Conservation (phyloP, 805 yeast species). For the Starmerella floricola region DNA sequence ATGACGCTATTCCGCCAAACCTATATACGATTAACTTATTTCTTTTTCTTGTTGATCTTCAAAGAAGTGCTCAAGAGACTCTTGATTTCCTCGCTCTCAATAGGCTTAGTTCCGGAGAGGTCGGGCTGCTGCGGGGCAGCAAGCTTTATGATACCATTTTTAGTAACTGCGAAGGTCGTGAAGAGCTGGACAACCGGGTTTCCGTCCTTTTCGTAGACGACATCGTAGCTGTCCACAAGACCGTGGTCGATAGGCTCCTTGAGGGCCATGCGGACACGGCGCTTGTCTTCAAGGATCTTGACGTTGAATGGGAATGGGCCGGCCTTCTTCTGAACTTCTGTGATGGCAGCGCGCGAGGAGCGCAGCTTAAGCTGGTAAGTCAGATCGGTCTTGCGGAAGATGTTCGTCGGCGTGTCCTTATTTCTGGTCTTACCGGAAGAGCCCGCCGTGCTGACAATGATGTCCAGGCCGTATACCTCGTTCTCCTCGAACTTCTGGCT, state of each 20-base stretch:
- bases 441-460: slow-evolving; percentile 51
- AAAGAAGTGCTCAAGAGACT: slow-evolving; percentile 39
- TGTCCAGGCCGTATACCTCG: slow-evolving; percentile 68
- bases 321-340: slow-evolving; percentile 55
- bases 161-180: slow-evolving; percentile 64
- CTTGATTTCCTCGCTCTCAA: slow-evolving; percentile 37
- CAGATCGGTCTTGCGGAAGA: slow-evolving; percentile 57
- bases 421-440: slow-evolving; percentile 43
- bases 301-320: slow-evolving; percentile 59
- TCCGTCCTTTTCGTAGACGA: slow-evolving; percentile 54
- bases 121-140: slow-evolving; percentile 40
- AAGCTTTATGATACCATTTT: slow-evolving; percentile 55
- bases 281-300: slow-evolving; percentile 53
- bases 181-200: slow-evolving; percentile 58
- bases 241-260: slow-evolving; percentile 60
- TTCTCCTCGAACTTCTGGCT: slow-evolving; percentile 56
- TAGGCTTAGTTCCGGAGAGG: slow-evolving; percentile 43
- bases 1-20: too few relatives aligned
- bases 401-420: slow-evolving; percentile 50
- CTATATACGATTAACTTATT: slow-evolving; percentile 13
- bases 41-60: slow-evolving; percentile 39
- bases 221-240: slow-evolving; percentile 55
- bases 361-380: slow-evolving; percentile 58
- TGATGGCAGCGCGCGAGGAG: slow-evolving; percentile 52
- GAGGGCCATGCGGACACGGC: slow-evolving; percentile 61